These are phyloP conservation scores for Nasturtium officinale DNA, from an alignment of 345 rosid species.

Conservation along the genomic window DNA sequence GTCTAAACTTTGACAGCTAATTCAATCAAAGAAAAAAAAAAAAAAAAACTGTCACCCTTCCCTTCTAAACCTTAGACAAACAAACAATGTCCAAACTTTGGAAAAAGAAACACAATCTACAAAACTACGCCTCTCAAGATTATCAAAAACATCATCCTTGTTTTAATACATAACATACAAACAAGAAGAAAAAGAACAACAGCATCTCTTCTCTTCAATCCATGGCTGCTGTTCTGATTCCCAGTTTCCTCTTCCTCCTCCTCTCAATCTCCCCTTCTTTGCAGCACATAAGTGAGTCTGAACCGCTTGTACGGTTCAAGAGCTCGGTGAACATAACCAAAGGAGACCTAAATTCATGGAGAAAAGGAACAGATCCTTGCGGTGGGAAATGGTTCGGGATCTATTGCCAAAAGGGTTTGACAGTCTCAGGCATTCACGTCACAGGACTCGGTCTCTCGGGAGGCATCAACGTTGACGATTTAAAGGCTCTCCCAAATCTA, in stretches of 20 bases:
- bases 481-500: conserved; percentile 48
- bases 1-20: conserved; percentile 30
- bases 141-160: conserved; percentile 16
- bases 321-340: conserved; percentile 37
- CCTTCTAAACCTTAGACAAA: conserved; percentile 30
- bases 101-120: no score
- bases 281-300: conserved; percentile 35
- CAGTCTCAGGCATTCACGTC: conserved; percentile 65
- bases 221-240: conserved; percentile 39
- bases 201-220: conserved; percentile 34
- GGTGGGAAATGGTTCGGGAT: conserved; percentile 61
- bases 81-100: conserved; percentile 37
- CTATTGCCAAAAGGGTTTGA: conserved; percentile 48
- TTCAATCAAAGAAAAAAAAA: neutral
- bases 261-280: conserved; percentile 38
- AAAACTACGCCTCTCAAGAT: conserved; percentile 26
- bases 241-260: neutral
- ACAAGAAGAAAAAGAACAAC: conserved; percentile 21
- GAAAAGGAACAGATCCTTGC: conserved; percentile 58
- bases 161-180: conserved; percentile 9
- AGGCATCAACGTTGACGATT: conserved; percentile 50
- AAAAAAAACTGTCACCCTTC: conserved; percentile 1
- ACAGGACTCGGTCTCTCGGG: conserved; percentile 60
- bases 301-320: conserved; percentile 40
- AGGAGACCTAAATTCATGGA: conserved; percentile 62